These are phyloP conservation scores for Fistulifera solaris DNA, from an alignment of 108 stramenopile species.

Conservation along the genomic window DNA sequence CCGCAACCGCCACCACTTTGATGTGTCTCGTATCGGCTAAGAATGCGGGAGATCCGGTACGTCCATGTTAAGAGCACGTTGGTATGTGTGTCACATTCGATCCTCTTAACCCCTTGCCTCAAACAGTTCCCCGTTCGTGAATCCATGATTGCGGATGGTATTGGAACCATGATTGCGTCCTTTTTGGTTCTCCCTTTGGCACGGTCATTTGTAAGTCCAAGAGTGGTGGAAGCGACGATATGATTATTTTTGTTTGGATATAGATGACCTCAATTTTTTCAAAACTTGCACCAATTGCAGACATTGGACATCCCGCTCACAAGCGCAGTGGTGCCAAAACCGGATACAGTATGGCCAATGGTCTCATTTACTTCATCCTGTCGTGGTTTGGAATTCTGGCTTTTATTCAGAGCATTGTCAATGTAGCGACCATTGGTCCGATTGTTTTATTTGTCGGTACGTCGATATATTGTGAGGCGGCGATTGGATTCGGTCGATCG, in stretches of 20 bases:
- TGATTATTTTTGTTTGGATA: background rate
- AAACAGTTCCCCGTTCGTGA: slow-evolving; percentile 37
- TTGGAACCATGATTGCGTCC: slow-evolving; percentile 48
- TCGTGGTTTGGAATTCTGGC: slow-evolving; percentile 33
- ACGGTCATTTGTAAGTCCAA: slow-evolving; percentile 32
- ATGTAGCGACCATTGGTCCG: slow-evolving; percentile 27
- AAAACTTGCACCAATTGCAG: too few species aligned
- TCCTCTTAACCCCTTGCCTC: slow-evolving; percentile 14
- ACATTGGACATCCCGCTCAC: slow-evolving; percentile 61
- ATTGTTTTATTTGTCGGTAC: slow-evolving; percentile 51
- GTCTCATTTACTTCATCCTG: slow-evolving; percentile 36
- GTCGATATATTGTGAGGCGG: too few species aligned
- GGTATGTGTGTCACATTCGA: background rate
- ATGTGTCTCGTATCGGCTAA: slow-evolving; percentile 46
- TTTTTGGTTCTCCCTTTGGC: slow-evolving; percentile 57
- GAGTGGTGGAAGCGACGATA: too few species aligned
- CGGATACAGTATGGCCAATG: slow-evolving; percentile 47
- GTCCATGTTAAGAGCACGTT: background rate
- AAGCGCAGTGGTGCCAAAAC: slow-evolving; percentile 42
- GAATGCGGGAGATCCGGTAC: slow-evolving; percentile 31
- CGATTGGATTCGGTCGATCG: slow-evolving; percentile 33
- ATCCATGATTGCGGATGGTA: slow-evolving; percentile 54
- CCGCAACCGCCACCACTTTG: slow-evolving; percentile 21
- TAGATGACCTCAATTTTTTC: background rate
- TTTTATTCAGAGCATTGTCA: slow-evolving; percentile 20